These are phyloP conservation scores for Volutella citrinella DNA, from an alignment of 2,329 filamentous ascomycete genomes.

Conservation along the genomic window DNA sequence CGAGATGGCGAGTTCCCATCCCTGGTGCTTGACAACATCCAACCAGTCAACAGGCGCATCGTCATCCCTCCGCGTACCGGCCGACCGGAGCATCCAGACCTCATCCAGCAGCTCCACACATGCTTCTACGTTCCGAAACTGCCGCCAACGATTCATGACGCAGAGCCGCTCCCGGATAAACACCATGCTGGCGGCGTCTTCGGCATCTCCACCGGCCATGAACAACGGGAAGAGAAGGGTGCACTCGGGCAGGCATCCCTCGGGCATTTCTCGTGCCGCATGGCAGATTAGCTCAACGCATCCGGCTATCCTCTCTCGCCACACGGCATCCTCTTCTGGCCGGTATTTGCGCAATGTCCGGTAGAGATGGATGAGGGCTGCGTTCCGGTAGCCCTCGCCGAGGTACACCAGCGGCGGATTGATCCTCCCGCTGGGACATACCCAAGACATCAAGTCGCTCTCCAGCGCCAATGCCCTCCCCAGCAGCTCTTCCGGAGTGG, in stretches of 20 bases:
- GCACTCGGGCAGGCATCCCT: conserved; percentile 11
- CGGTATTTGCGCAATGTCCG: conserved; percentile 1
- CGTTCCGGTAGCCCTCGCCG: conserved; percentile 11
- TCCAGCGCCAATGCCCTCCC: too few relatives aligned
- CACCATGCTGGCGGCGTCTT: conserved; percentile 5
- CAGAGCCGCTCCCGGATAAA: conserved; percentile 2
- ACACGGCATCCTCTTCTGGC: not conserved
- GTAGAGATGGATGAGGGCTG: conserved; percentile 12
- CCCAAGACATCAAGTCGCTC: too few relatives aligned
- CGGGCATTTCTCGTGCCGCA: conserved; percentile 1
- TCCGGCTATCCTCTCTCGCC: not conserved
- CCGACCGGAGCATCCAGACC: conserved; percentile 4
- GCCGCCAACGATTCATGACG: conserved; percentile 5
- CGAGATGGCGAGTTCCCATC: conserved; percentile 7
- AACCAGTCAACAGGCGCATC: conserved; percentile 5
- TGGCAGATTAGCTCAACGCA: conserved; percentile 4
- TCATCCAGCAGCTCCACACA: conserved; percentile 7
- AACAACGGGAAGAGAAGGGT: conserved; percentile 14
- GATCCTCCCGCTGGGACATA: not conserved
- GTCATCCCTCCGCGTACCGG: conserved; percentile 1
- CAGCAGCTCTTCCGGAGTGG: too few relatives aligned
- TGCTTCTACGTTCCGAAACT: conserved; percentile 7
- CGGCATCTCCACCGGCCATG: conserved; percentile 13
- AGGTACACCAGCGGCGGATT: conserved; percentile 8
- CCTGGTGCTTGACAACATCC: conserved; percentile 4